These are phyloP conservation scores for Penicillium cinerascens DNA, from an alignment of 495 filamentous ascomycete genomes.

Conservation along the genomic window DNA sequence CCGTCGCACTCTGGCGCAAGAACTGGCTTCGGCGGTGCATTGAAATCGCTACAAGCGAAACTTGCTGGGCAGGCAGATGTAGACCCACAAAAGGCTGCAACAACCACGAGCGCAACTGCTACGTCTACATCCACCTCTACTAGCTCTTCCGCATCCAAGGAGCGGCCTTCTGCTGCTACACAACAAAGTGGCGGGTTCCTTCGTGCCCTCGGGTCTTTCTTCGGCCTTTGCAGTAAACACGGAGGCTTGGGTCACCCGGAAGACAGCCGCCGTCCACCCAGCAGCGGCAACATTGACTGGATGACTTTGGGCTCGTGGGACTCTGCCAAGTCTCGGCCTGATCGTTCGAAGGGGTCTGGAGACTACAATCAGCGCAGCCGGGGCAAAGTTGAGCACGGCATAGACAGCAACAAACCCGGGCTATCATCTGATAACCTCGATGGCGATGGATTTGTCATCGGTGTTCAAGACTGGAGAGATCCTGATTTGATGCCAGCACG, in stretches of 20 bases:
- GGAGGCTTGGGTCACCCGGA: conserved; percentile 24
- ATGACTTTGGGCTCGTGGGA: conserved; percentile 65
- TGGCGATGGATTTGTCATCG: conserved; percentile 80
- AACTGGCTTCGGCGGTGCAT: conserved; percentile 48
- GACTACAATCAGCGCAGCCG: conserved; percentile 8
- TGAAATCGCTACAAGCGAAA: conserved; percentile 21
- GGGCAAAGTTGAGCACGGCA: conserved; percentile 8
- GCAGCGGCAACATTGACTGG: conserved; percentile 80
- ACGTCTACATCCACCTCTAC: conserved; percentile 27
- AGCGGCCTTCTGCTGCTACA: conserved; percentile 7
- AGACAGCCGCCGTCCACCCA: conserved; percentile 70
- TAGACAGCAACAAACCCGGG: conserved; percentile 20
- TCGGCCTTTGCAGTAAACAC: conserved; percentile 46
- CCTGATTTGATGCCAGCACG: conserved; percentile 63
- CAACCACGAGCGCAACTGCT: conserved; percentile 23
- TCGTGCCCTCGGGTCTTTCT: conserved; percentile 48
- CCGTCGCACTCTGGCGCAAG: conserved; percentile 63
- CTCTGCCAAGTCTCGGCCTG: conserved; percentile 44
- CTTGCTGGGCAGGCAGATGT: conserved; percentile 17
- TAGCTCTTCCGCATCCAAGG: conserved; percentile 19
- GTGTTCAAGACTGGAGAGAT: conserved; percentile 89
- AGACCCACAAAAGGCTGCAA: conserved; percentile 18
- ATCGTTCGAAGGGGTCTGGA: conserved; percentile 9
- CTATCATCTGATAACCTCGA: conserved; percentile 24
- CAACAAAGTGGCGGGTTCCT: conserved; percentile 51